Percentiles rank a stretch among this genome's conserved stretches.
These are phyloP conservation scores for Cryptosporidium bovis DNA, from an alignment of 169 alveolate species.

Conservation along the genomic window DNA sequence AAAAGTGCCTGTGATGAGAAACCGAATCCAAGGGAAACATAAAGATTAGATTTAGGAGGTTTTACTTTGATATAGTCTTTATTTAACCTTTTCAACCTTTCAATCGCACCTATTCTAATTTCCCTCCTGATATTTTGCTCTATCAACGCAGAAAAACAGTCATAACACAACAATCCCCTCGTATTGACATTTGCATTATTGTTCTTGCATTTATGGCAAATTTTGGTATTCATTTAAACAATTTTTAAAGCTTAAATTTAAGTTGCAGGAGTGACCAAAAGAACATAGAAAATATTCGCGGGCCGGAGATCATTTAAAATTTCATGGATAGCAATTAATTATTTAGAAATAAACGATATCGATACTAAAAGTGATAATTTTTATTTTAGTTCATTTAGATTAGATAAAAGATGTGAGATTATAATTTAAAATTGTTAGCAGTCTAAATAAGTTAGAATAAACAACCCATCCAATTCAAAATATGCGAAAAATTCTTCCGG, in stretches of 20 bases:
- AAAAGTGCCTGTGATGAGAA: constrained; percentile 41
- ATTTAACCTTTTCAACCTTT: constrained; percentile 20
- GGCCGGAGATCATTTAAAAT: too few species aligned
- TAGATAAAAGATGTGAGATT: too few species aligned
- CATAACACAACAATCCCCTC: constrained; percentile 20
- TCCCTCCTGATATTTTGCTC: constrained; percentile 48
- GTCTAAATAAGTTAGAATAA: too few species aligned
- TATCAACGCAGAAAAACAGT: constrained; percentile 29
- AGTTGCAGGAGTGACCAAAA: background rate
- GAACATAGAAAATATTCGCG: background rate
- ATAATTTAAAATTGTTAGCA: too few species aligned
- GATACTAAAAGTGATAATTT: too few species aligned
- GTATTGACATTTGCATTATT: constrained; percentile 8
- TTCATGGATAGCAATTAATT: too few species aligned
- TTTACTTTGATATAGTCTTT: background rate
- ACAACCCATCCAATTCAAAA: too few species aligned
- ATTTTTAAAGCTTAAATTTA: background rate
- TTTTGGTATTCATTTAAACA: constrained; percentile 5
- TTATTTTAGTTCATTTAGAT: too few species aligned
- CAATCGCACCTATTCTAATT: constrained; percentile 48
- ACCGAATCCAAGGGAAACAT: constrained; percentile 70
- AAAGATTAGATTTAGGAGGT: constrained; percentile 16
- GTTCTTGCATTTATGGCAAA: constrained; percentile 49
- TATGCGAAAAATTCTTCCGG: too few species aligned
- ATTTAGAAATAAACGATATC: too few species aligned